Evolutionary conservation across 495 filamentous ascomycete species (phyloP), one percentile per base, ranked within the genome.

Genomic region (Penicillium dipodomyicola): DNA sequence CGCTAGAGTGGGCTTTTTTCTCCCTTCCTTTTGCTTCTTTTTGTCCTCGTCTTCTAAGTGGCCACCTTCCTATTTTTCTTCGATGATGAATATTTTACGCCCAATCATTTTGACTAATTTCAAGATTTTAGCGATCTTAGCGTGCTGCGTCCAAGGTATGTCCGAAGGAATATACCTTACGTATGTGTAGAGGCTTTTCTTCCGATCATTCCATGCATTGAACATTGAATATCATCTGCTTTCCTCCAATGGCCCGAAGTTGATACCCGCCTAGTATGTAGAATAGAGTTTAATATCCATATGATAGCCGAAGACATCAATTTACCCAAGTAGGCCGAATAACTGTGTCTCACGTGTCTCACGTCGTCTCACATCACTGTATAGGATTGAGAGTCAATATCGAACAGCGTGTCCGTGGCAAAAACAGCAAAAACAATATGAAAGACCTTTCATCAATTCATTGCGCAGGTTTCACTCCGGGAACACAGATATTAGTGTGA

Each of bases 1-100:
- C 56, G 33, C 48, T 60, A 56, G 12, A 32, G 37, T 42, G 37
- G 49, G 4, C 4, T 40, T n/a, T 41, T 11, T 17, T 6, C 15
- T 23, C 45, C 45, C 45, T 47, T 48, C 25, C 12, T 47, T 47
- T 29, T 30, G 44, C 44, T 47, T 47, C 45, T 32, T 48, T 30
- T 48, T 48, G 44, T 14, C 44, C 44, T 8, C 11, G 25, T 8
- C 14, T 29, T 29, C 19, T 54, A 10, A 54, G 11, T 54, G 51
- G 51, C 35, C 43, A 22, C 44, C 30, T 39, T 55, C 43, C 44
- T 32, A 33, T 49, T 33, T 54, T 54, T 52, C n/a, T 29, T 52
- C 22, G 6, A 43, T 25, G 41, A 9, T 19, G 8, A 15, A 32
- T 27, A 27, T 51, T 17, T 20, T 30, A 25, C 14, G 14, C 3